phyloP scores from a whole-genome alignment of 1,284 basidiomycete species.

The Neotropicomus parvogracilis region DNA sequence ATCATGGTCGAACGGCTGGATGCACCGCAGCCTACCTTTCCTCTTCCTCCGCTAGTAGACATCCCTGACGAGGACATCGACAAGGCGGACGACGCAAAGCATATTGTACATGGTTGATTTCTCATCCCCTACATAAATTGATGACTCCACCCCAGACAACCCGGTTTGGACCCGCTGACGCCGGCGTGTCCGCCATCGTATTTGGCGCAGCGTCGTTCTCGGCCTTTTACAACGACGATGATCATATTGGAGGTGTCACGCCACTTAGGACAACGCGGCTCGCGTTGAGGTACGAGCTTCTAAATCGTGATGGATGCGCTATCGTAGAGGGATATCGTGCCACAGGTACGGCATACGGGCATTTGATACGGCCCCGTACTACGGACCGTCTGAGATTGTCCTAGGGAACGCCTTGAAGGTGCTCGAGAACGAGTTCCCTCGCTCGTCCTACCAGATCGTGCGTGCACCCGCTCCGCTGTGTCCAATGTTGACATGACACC shows the following conservation, averaged over 20 bases:
- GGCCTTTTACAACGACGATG: conserved; percentile 65
- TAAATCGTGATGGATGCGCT: too few species aligned
- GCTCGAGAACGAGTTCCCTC: conserved; percentile 69
- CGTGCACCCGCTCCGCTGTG: conserved; percentile 11
- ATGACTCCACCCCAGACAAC: conserved; percentile 17
- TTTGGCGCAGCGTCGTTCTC: conserved; percentile 75
- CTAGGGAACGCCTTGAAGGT: conserved; percentile 73
- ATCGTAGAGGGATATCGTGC: too few species aligned
- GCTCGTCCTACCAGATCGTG: conserved; percentile 76
- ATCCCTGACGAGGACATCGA: conserved; percentile 53
- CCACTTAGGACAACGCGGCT: conserved; percentile 76
- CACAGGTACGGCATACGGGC: conserved; percentile 82
- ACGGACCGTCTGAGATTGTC: conserved; percentile 88
- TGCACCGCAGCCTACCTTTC: conserved; percentile 40
- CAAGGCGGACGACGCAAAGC: conserved; percentile 37
- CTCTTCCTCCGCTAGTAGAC: conserved; percentile 37
- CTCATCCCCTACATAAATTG: conserved; percentile 2
- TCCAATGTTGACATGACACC: too few species aligned
- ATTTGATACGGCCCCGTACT: conserved; percentile 89
- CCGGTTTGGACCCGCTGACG: conserved; percentile 27
- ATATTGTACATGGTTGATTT: conserved; percentile 13
- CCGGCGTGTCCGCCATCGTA: conserved; percentile 49
- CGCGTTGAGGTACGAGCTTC: conserved; percentile 66
- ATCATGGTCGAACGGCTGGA: conserved; percentile 43
- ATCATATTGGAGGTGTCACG: conserved; percentile 52